Conservation (phyloP, 75 land plant species). For the Sequoiadendron giganteum region DNA sequence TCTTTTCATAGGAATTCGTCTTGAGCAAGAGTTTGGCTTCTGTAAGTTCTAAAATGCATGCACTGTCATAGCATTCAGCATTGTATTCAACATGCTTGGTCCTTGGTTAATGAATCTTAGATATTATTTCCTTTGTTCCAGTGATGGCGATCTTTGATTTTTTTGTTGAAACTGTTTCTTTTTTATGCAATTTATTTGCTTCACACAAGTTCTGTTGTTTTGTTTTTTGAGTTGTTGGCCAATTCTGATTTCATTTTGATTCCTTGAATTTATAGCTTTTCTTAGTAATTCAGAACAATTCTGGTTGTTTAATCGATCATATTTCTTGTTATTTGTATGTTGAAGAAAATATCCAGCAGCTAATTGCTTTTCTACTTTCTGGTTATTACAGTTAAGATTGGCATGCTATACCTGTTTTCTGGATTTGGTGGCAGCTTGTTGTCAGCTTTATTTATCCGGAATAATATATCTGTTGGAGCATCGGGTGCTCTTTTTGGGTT, state of each 20-base stretch:
- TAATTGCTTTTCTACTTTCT: slow-evolving; percentile 3
- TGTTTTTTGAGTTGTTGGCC: background rate
- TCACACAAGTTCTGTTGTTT: background rate
- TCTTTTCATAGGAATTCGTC: slow-evolving; percentile 71
- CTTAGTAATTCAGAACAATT: background rate
- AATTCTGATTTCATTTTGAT: slow-evolving; percentile 4
- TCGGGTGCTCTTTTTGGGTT: slow-evolving; percentile 90
- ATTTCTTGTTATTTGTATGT: slow-evolving; percentile 1
- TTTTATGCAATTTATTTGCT: background rate
- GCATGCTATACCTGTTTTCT: slow-evolving; percentile 60
- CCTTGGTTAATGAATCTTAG: background rate
- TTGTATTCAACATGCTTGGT: background rate
- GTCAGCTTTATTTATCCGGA: slow-evolving; percentile 58
- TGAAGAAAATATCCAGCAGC: background rate
- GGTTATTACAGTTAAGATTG: slow-evolving; percentile 50
- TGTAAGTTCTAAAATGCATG: slow-evolving; percentile 24
- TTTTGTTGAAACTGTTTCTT: background rate
- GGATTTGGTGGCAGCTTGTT: slow-evolving; percentile 80
- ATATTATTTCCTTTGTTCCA: background rate
- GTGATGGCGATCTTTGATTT: background rate
- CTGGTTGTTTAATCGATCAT: slow-evolving; percentile 14
- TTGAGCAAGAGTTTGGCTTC: slow-evolving; percentile 75
- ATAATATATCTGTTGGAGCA: slow-evolving; percentile 78
- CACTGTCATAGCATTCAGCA: background rate
- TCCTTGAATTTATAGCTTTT: background rate